phyloP scores from a whole-genome alignment of 805 yeast species.

The Schizosaccharomyces osmophilus region DNA sequence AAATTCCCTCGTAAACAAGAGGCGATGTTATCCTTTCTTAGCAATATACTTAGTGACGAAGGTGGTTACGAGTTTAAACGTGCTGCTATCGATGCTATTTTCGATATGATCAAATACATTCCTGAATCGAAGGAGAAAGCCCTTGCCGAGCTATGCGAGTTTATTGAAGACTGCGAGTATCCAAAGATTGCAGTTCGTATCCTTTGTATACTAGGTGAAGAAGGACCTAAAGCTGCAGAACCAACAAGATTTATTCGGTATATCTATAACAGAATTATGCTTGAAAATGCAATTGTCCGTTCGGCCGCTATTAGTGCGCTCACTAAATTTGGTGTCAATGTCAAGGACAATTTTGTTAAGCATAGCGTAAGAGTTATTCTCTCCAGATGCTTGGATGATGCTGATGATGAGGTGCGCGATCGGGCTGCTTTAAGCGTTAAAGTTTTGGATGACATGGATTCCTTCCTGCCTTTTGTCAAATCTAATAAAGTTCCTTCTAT shows the following conservation, averaged over 20 bases:
- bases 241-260: conserved; percentile 86
- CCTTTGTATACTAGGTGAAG: conserved; percentile 73
- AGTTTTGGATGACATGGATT: conserved; percentile 17
- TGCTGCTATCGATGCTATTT: conserved; percentile 72
- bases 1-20: conserved; percentile 83
- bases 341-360: conserved; percentile 38
- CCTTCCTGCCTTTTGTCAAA: conserved; percentile 27
- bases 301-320: conserved; percentile 87
- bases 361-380: conserved; percentile 52
- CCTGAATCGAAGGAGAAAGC: conserved; percentile 67
- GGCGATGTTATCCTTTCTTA: conserved; percentile 54
- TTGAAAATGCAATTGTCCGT: conserved; percentile 84
- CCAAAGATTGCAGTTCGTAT: conserved; percentile 85
- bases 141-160: conserved; percentile 75
- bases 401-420: conserved; percentile 3
- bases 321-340: conserved; percentile 65
- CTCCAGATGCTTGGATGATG: conserved; percentile 29
- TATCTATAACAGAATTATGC: conserved; percentile 85
- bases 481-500: conserved; percentile 51
- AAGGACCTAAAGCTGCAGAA: conserved; percentile 67
- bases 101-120: conserved; percentile 68
- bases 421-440: not conserved
- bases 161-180: conserved; percentile 93
- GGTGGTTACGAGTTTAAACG: conserved; percentile 73
- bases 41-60: conserved; percentile 68